Evolutionary conservation across 495 filamentous ascomycete genomes (phyloP), one percentile per base, ranked within the genome.

Genomic region (Bryoglossum gracile): DNA sequence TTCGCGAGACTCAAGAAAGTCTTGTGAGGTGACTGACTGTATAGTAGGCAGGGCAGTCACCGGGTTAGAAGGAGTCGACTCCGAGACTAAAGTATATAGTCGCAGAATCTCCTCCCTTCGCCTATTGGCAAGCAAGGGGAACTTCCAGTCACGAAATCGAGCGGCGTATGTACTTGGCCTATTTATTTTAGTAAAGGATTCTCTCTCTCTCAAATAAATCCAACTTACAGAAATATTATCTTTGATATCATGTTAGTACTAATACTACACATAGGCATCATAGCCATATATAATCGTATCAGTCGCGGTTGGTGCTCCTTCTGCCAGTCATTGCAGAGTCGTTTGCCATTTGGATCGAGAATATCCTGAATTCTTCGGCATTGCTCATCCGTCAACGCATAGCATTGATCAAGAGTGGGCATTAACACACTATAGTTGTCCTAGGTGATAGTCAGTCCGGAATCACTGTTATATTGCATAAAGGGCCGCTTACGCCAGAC

Each of bases 201-300:
- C 18, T 4, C 17, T 42, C 3, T 42, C 10, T 37, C 8, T 8
- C 23, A 42, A 8, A 18, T 37, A n/a, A n/a, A n/a, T n/a, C n/a
- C 34, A 14, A 37, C 39, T 42, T 42, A 42, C 39, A 8, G 8
- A 10, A 10, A 42, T 6, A 4, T 25, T 19, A 42, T 10, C 14
- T 42, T 42, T 4, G 16, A 6, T 19, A 8, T 42, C 39, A 42
- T 42, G 17, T 6, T 8, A 21, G 18, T 4, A 8, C 6, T 19
- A 13, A 42, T 42, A 19, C 23, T 10, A 3, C 4, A 19, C 18
- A 42, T 21, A 25, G 10, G 18, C 16, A 42, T 21, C 14, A 14
- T 14, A 14, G 39, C 23, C 39, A 42, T 42, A 25, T 42, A 42
- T 24, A 42, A 19, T 4, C 39, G 39, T 10, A 42, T 42, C 6